Evolutionary conservation across 192 early-diverging fungal genomes (phyloP).

Genomic region (Funneliformis geosporum): DNA sequence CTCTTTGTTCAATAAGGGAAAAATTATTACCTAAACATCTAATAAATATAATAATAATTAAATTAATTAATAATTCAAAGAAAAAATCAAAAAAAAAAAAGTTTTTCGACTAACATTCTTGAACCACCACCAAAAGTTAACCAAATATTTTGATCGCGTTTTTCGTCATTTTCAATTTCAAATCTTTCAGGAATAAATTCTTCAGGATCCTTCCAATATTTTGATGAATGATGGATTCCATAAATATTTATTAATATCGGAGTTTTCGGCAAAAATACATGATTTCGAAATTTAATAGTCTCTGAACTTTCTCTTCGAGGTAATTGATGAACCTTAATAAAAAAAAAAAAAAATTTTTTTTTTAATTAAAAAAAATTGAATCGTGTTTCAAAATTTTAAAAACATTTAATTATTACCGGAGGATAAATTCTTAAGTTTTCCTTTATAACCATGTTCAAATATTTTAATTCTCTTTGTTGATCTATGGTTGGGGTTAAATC

Average conservation of each 20-base stretch:
- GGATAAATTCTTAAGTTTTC: neutral
- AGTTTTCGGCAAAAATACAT: neutral
- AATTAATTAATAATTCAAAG: too few relatives aligned
- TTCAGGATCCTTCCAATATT: neutral
- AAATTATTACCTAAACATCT: too few relatives aligned
- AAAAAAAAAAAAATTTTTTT: neutral
- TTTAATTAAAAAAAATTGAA: neutral
- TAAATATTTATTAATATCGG: neutral
- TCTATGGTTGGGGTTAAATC: neutral
- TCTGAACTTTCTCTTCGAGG: neutral
- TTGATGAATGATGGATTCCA: constrained; percentile 1
- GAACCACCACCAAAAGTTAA: neutral
- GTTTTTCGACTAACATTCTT: neutral
- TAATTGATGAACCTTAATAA: neutral
- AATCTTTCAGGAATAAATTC: neutral
- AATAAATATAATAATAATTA: too few relatives aligned
- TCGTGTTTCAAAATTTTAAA: neutral
- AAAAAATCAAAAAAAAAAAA: too few relatives aligned
- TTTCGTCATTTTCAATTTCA: neutral
- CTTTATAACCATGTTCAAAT: neutral
- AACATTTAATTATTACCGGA: neutral
- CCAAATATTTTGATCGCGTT: neutral
- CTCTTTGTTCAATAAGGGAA: too few relatives aligned
- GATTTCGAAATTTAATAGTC: neutral
- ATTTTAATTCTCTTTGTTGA: neutral